Evolutionary conservation across 768 basidiomycete species (phyloP), one percentile per base, ranked within the genome.

Genomic region (Polyporus arcularius): DNA sequence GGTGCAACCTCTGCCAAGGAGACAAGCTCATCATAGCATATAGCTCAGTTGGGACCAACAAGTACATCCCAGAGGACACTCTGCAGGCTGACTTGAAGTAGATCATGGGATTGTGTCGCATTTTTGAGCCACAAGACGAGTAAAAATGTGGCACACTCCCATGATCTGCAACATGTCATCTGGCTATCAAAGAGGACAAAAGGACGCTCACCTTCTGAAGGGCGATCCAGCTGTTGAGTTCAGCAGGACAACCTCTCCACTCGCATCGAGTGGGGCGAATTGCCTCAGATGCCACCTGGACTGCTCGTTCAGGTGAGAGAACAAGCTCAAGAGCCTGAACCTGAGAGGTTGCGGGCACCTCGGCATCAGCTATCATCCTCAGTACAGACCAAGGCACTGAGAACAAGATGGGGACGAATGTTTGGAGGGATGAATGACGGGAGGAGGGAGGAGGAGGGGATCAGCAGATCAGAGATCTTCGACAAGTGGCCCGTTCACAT

Each of bases 201-300:
- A 21, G n/a, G 28, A 35, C 11, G 15, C 65, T 53, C 42, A 65
- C 66, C 66, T 67, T 61, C 30, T 58, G 55, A 2, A 67, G 46
- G 14, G 66, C 32, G 14, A 39, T 54, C 63, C 66, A 65, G 55
- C 63, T 62, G 35, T 65, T 65, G 11, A 67, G 51, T 49, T 61
- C 38, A 5, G 55, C 58, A 45, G 43, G 16, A 47, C 66, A 67
- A 5, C 38, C 38, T 21, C 31, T 31, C 66, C 66, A 67, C 12
- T 63, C 57, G 26, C 66, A 67, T 0, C 43, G 61, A n/a, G 38
- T 41, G 21, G 38, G 14, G 15, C 45, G 58, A 2, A 67, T 30
- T 0, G 55, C 57, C 43, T 64, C 56, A 51, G 61, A 58, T 18
- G 66, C 63, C 16, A 62, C 31, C 12, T 63, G 40, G 11, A 61